Percentiles rank a stretch among this genome's conserved stretches.
Conservation (phyloP, 208 protist species). For the Crithidia brevicula region DNA sequence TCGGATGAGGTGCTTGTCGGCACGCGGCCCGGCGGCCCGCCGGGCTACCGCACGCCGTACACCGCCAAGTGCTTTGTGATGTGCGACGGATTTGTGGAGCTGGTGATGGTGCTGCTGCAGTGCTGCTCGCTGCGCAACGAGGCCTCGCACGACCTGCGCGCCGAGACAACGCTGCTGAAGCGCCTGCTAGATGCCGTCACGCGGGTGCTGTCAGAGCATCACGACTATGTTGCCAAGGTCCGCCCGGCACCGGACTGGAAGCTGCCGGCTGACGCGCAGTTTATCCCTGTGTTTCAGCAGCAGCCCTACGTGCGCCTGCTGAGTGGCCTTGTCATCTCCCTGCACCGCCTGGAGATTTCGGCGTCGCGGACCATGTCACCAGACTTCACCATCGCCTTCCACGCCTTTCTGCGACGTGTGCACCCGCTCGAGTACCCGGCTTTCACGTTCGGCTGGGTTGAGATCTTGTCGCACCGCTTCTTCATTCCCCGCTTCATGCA, state of each 20-base stretch:
- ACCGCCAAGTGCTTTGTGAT: slow-evolving; percentile 58
- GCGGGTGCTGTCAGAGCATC: slow-evolving; percentile 74
- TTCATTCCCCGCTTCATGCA: slow-evolving; percentile 98
- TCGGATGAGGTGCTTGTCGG: slow-evolving; percentile 22
- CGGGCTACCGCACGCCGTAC: slow-evolving; percentile 72
- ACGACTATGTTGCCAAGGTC: slow-evolving; percentile 61
- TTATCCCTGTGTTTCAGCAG: slow-evolving; percentile 95
- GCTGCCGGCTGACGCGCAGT: slow-evolving; percentile 65
- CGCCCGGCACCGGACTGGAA: slow-evolving; percentile 35
- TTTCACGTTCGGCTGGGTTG: slow-evolving; percentile 99
- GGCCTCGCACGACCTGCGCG: slow-evolving; percentile 47
- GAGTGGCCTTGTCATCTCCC: slow-evolving; percentile 89
- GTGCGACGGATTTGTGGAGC: slow-evolving; percentile 94
- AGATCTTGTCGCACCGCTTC: slow-evolving; percentile 96
- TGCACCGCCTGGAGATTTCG: slow-evolving; percentile 67
- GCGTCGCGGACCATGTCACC: slow-evolving; percentile 54
- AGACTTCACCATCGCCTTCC: slow-evolving; percentile 88
- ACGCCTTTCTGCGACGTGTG: slow-evolving; percentile 88
- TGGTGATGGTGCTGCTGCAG: slow-evolving; percentile 91
- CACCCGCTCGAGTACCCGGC: slow-evolving; percentile 92
- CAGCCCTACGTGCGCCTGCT: slow-evolving; percentile 97
- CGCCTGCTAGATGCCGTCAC: slow-evolving; percentile 78
- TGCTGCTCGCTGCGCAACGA: slow-evolving; percentile 82
- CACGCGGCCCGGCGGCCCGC: slow-evolving; percentile 67
- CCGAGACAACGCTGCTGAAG: slow-evolving; percentile 73